phyloP scores from a whole-genome alignment of 2,329 filamentous ascomycete genomes.

The Emericellopsis atlantica region DNA sequence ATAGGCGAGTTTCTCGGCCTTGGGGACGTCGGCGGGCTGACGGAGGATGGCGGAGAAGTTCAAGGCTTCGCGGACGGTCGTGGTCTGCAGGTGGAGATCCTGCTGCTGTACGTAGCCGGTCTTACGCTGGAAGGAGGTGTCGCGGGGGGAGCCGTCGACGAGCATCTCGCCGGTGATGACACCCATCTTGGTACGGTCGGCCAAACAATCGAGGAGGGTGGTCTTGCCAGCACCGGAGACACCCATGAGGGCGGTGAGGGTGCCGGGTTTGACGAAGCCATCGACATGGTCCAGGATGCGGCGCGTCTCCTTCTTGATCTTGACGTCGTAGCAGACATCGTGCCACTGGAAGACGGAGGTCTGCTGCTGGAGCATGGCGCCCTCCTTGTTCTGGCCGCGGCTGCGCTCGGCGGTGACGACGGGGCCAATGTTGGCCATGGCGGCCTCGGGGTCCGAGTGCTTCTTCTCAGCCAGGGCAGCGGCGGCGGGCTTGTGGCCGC shows the following conservation, averaged over 20 bases:
- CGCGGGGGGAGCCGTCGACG: slow-evolving; percentile 5
- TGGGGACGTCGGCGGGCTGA: slow-evolving; percentile 63
- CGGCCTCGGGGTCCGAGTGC: slow-evolving; percentile 47
- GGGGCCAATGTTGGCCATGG: slow-evolving; percentile 34
- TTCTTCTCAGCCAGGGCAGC: slow-evolving; percentile 46
- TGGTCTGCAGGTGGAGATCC: slow-evolving; percentile 6
- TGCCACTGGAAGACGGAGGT: slow-evolving; percentile 62
- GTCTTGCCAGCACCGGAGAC: slow-evolving; percentile 7
- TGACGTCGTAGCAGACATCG: slow-evolving; percentile 58
- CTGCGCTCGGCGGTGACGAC: slow-evolving; percentile 13
- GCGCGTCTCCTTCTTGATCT: slow-evolving; percentile 60
- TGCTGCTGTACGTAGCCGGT: slow-evolving; percentile 7
- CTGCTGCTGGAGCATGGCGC: slow-evolving; percentile 27
- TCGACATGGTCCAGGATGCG: slow-evolving; percentile 71
- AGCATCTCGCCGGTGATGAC: slow-evolving; percentile 7
- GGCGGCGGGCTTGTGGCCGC: slow-evolving; percentile 49
- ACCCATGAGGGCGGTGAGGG: slow-evolving; percentile 75
- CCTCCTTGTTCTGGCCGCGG: slow-evolving; percentile 4
- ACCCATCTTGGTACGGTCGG: slow-evolving; percentile 4
- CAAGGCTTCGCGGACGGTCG: slow-evolving; percentile 58
- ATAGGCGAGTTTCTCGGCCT: slow-evolving; percentile 70
- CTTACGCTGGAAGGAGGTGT: slow-evolving; percentile 6
- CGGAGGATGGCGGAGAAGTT: slow-evolving; percentile 77
- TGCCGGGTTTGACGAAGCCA: slow-evolving; percentile 84
- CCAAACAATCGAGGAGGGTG: slow-evolving; percentile 5